These are phyloP conservation scores for Macadamia tetraphylla DNA, from an alignment of 164 flowering plant species.

Conservation along the genomic window DNA sequence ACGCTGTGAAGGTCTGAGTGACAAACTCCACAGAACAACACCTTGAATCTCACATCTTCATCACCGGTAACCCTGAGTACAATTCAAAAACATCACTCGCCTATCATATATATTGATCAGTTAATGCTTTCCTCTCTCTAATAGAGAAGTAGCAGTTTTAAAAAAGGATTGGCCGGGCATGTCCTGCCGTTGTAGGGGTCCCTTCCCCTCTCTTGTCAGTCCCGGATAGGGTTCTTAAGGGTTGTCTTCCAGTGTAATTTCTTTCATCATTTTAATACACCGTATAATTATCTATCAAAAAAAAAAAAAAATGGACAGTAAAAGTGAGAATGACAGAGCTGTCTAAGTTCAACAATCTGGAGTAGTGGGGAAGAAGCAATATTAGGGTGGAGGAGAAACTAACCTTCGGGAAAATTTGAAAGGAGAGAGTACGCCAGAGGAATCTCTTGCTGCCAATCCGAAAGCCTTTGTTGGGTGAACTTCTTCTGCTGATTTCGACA, in stretches of 20 bases:
- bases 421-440: slow-evolving; percentile 42
- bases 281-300: no score
- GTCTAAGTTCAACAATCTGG: not conserved
- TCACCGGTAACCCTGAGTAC: slow-evolving; percentile 32
- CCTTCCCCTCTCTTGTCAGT: no score
- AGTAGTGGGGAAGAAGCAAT: not conserved
- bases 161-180: no score
- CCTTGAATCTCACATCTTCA: slow-evolving; percentile 39
- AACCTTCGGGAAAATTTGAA: slow-evolving; percentile 43
- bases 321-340: not conserved
- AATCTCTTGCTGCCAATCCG: slow-evolving; percentile 50
- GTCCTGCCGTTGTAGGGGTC: no score
- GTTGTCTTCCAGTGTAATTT: no score
- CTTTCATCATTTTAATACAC: no score
- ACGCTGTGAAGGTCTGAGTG: slow-evolving; percentile 44
- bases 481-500: slow-evolving; percentile 23
- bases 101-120: no score
- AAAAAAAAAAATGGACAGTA: not conserved
- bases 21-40: slow-evolving; percentile 54
- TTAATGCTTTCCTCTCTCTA: no score
- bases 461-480: slow-evolving; percentile 32
- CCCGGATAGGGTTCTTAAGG: no score
- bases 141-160: no score
- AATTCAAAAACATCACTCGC: no score
- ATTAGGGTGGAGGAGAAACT: not conserved